Conservation (phyloP, 1,284 basidiomycete genomes). For the Dichomitus squalens region DNA sequence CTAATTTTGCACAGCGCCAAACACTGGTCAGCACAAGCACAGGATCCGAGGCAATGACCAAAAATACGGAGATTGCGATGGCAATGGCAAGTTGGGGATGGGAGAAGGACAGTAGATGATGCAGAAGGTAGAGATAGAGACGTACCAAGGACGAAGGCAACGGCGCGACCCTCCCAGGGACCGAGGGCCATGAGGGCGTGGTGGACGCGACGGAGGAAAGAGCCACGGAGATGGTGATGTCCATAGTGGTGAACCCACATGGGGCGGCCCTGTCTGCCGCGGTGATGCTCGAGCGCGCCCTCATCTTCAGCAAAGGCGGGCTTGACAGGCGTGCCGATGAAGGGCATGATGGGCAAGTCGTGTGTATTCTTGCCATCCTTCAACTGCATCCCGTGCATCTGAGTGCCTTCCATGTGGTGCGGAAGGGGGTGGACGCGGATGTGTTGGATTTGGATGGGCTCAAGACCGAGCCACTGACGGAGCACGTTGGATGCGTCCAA, state of each 20-base stretch:
- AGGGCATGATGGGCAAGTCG: constrained; percentile 37
- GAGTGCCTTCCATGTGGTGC: constrained; percentile 13
- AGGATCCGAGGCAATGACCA: neutral
- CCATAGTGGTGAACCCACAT: constrained; percentile 33
- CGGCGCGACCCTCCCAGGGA: constrained; percentile 78
- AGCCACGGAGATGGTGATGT: constrained; percentile 28
- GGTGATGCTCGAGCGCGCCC: neutral
- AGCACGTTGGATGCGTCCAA: constrained; percentile 50
- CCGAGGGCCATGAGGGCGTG: constrained; percentile 67
- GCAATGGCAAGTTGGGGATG: neutral
- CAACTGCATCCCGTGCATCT: neutral
- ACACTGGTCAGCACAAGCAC: neutral
- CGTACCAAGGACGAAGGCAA: constrained; percentile 79
- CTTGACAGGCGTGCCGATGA: constrained; percentile 35
- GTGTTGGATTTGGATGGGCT: constrained; percentile 26
- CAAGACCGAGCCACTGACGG: constrained; percentile 50
- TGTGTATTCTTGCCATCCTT: neutral
- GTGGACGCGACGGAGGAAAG: constrained; percentile 62
- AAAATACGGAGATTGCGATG: too few relatives aligned
- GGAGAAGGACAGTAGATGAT: neutral
- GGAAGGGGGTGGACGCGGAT: constrained; percentile 6
- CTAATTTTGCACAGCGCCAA: constrained; percentile 36
- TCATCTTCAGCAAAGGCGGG: constrained; percentile 19
- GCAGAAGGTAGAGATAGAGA: constrained; percentile 11
- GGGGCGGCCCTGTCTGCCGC: constrained; percentile 23